Evolutionary conservation across 495 filamentous ascomycete species (phyloP).

Genomic region (Penicillium turbatum): DNA sequence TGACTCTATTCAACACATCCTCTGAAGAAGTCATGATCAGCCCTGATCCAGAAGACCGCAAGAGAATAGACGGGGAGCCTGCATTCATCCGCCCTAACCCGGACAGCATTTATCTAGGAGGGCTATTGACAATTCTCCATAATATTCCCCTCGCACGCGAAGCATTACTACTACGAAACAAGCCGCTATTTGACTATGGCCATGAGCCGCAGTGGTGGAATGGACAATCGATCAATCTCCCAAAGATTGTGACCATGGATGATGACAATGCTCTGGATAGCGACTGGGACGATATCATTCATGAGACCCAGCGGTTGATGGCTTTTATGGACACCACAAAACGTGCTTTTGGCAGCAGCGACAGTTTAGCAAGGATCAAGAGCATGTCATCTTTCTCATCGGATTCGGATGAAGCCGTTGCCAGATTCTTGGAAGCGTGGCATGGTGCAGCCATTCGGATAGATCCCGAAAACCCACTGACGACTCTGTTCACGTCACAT

Average conservation of each 20-base stretch:
- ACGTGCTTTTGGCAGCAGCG: slow-evolving; percentile 76
- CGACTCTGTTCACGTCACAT: slow-evolving; percentile 37
- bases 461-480: slow-evolving; percentile 36
- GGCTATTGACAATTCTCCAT: slow-evolving; percentile 74
- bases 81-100: slow-evolving; percentile 69
- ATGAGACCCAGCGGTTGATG: slow-evolving; percentile 68
- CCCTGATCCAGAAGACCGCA: slow-evolving; percentile 57
- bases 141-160: slow-evolving; percentile 78
- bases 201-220: slow-evolving; percentile 80
- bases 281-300: slow-evolving; percentile 46
- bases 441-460: slow-evolving; percentile 39
- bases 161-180: slow-evolving; percentile 56
- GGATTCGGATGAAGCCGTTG: slow-evolving; percentile 29
- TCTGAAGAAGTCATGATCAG: slow-evolving; percentile 57
- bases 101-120: slow-evolving; percentile 56
- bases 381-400: slow-evolving; percentile 32
- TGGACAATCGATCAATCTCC: slow-evolving; percentile 57
- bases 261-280: slow-evolving; percentile 33
- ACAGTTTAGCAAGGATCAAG: slow-evolving; percentile 49
- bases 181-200: slow-evolving; percentile 58
- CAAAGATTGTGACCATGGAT: slow-evolving; percentile 53
- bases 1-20: slow-evolving; percentile 56
- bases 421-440: slow-evolving; percentile 41
- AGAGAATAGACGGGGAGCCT: slow-evolving; percentile 54
- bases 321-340: slow-evolving; percentile 78